phyloP scores from a whole-genome alignment of 345 rosid species.

The Eucalyptus cladocalyx region DNA sequence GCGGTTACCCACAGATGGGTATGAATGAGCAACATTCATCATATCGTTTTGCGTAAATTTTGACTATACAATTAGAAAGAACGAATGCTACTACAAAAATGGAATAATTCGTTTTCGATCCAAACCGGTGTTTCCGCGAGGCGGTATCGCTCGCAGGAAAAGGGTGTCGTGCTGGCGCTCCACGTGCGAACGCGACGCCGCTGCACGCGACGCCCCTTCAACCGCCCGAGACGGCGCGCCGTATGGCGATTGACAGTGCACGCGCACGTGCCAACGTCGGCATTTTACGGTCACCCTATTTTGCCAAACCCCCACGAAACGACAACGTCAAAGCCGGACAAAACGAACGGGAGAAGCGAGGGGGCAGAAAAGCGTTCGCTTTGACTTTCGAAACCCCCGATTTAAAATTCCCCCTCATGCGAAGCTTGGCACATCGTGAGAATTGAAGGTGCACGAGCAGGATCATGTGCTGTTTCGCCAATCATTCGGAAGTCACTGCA shows the following conservation, averaged over 20 bases:
- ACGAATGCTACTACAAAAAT: neutral
- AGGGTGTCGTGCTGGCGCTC: neutral
- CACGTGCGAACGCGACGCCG: neutral
- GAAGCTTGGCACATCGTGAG: neutral
- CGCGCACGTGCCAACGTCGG: neutral
- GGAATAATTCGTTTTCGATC: neutral
- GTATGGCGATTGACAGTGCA: neutral
- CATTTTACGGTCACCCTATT: neutral
- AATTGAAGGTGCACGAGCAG: neutral
- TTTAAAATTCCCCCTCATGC: neutral
- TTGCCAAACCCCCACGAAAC: neutral
- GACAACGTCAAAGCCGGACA: neutral
- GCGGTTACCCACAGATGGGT: too few relatives aligned
- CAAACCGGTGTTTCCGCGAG: neutral
- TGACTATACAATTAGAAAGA: neutral
- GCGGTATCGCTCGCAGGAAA: neutral
- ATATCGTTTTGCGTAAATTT: neutral
- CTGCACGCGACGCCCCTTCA: neutral
- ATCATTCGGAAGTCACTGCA: neutral
- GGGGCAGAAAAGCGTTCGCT: neutral
- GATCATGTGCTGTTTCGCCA: neutral
- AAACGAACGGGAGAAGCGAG: neutral
- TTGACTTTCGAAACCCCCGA: neutral
- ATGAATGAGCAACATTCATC: neutral
- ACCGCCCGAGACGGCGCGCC: neutral